phyloP scores from a whole-genome alignment of 2,329 filamentous ascomycete genomes.

The Colletotrichum chlorophyti region DNA sequence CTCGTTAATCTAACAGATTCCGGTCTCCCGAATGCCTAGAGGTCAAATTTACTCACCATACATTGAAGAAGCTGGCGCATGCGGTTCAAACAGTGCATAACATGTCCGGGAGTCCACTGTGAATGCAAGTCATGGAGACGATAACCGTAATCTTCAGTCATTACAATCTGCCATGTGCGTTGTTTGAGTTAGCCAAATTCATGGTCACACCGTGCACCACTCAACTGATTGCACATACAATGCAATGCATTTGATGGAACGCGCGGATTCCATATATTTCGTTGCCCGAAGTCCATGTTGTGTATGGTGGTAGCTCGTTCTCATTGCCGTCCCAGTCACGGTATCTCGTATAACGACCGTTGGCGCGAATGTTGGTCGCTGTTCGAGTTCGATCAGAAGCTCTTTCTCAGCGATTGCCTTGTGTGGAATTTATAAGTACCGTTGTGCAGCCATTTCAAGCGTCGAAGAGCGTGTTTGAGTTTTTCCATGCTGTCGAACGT shows the following conservation, averaged over 20 bases:
- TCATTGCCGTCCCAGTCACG: not conserved
- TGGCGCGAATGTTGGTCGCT: not conserved
- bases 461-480: not conserved
- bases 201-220: too few species aligned
- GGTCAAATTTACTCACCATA: too few species aligned
- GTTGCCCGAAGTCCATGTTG: not conserved
- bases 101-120: not conserved
- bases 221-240: not conserved
- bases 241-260: constrained; percentile 3
- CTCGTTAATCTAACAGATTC: too few species aligned
- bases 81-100: constrained; percentile 8
- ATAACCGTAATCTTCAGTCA: constrained; percentile 1
- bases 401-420: too few species aligned
- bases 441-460: constrained; percentile 9
- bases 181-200: not conserved
- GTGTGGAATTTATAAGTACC: too few species aligned
- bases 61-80: constrained; percentile 3
- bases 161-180: not conserved
- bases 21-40: too few species aligned
- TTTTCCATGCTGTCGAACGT: not conserved
- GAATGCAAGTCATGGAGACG: not conserved
- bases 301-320: not conserved
- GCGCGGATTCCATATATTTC: not conserved
- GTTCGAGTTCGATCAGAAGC: not conserved
- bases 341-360: not conserved